Percentiles rank a stretch among this genome's conserved stretches.
These are phyloP conservation scores for Candida neerlandica DNA, from an alignment of 1,139 yeast species.

Conservation along the genomic window DNA sequence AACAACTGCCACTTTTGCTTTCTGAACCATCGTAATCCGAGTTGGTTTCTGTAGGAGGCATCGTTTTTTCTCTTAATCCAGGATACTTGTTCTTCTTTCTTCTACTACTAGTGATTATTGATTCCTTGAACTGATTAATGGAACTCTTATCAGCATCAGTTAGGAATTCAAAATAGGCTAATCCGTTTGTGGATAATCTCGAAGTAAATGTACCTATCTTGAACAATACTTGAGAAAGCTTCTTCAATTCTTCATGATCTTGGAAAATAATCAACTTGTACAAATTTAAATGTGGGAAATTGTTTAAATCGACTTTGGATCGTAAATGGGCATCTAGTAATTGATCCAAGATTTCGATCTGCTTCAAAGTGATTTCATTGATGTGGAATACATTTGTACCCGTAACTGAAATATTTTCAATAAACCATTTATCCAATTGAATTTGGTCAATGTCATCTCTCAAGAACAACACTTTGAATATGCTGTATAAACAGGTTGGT, in stretches of 20 bases:
- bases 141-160: conserved; percentile 19
- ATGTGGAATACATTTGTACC: conserved; percentile 2
- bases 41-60: conserved; percentile 7
- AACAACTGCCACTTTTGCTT: conserved; percentile 7
- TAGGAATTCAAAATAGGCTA: conserved; percentile 22
- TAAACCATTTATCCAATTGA: conserved; percentile 2
- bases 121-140: conserved; percentile 3
- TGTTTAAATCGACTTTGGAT: conserved; percentile 4
- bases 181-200: conserved; percentile 22
- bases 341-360: conserved; percentile 17
- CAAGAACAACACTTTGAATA: conserved; percentile 18
- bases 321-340: conserved; percentile 18
- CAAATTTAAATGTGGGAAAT: conserved; percentile 15
- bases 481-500: conserved; percentile 18
- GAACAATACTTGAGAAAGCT: conserved; percentile 22
- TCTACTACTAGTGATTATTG: background rate
- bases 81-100: conserved; percentile 11
- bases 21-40: conserved; percentile 5
- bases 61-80: conserved; percentile 6
- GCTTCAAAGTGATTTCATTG: conserved; percentile 15
- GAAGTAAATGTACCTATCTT: conserved; percentile 26
- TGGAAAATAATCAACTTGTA: conserved; percentile 19
- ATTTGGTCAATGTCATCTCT: conserved; percentile 19
- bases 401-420: conserved; percentile 4
- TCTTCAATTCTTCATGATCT: conserved; percentile 19